A percentile compares a stretch with the other conserved stretches of the same genome.
Conservation (phyloP, 2,329 filamentous ascomycete genomes). For the Tolypocladium cylindrosporum region DNA sequence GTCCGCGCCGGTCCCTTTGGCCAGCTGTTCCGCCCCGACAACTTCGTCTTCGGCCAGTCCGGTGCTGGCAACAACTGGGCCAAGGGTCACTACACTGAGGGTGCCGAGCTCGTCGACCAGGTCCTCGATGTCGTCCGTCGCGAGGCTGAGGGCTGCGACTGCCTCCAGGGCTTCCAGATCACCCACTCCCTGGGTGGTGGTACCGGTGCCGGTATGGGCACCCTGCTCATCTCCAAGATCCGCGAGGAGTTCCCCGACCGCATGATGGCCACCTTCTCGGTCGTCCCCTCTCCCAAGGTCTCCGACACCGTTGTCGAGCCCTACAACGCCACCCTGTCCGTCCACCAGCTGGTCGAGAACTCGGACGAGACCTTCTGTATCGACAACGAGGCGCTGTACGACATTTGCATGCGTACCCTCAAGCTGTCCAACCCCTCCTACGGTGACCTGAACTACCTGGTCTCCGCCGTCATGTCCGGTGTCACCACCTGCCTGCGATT, state of each 20-base stretch:
- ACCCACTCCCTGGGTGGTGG: conserved; percentile 99
- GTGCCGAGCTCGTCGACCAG: conserved; percentile 96
- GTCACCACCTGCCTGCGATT: conserved; percentile 98
- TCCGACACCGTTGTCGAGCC: conserved; percentile 99
- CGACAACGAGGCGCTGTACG: conserved; percentile 99
- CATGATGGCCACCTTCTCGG: conserved; percentile 99
- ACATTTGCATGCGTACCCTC: conserved; percentile 99
- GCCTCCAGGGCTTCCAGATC: conserved; percentile 99
- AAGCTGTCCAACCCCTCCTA: conserved; percentile 99
- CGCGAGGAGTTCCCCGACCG: conserved; percentile 99
- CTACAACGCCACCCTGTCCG: conserved; percentile 98
- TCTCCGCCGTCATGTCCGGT: conserved; percentile 99
- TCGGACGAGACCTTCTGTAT: conserved; percentile 99
- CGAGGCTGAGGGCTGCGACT: conserved; percentile 98
- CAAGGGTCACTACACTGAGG: conserved; percentile 99
- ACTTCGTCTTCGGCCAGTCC: conserved; percentile 99
- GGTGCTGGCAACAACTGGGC: conserved; percentile 99
- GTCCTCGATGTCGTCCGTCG: conserved; percentile 97
- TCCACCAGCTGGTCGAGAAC: conserved; percentile 99
- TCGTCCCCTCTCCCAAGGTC: conserved; percentile 97
- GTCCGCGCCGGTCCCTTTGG: conserved; percentile 97
- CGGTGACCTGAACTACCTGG: conserved; percentile 98
- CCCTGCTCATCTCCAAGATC: conserved; percentile 99
- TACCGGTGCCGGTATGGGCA: conserved; percentile 99
- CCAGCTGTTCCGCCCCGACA: conserved; percentile 98